Base-by-base conservation (phyloP, 768 basidiomycete species). In the Podaxis mareebaensis region DNA sequence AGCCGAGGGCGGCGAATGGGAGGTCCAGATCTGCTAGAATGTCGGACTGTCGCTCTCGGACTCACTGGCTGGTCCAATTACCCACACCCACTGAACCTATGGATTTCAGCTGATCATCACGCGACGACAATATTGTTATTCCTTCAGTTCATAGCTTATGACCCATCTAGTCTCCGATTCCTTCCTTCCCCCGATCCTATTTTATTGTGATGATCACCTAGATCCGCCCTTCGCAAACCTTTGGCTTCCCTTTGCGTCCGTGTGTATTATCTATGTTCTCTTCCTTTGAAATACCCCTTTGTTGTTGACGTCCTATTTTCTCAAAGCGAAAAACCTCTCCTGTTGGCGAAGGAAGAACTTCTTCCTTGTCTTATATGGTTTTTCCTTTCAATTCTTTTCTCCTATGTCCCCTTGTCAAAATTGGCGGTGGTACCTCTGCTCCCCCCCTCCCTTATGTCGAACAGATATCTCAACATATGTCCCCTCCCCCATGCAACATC, bases 1-100 rank as follows among this genome's bases (percentile, higher is more conserved):
- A 2, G 63, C 61, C 65, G 86, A 88, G 72, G 87, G 87, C 53
- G 89, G 89, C 65, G 89, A 90, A 76, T 91, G 90, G 89, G 89
- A 92, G 73, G 88, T 92, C 52, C 84, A 89, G 71, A 77, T 90
- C 57, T 89, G 87, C 73, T 90, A 76, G 78, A 64, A 22, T 46
- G 44, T 46, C 20, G 20, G 44, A 7, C 44, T 46, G 44, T 20
- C 20, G 7, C 4, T 46, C 4, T 46, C 10, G 33, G 44, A 20
- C 20, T 46, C 17, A 6, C 20, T 42, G 42, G 51, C 52, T 40
- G 46, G 58, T n/a, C 46, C 46, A 61, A 46, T 51, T 52, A 63
- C 67, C 60, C 63, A 65, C 26, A 36, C 24, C 13, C 39, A 48
- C 53, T 58, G 61, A 58, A 58, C 22, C 48, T 48, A 38, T 42